Evolutionary conservation across 495 filamentous ascomycete species (phyloP), one percentile per base, ranked within the genome.

Genomic region (Talaromyces thailandensis): DNA sequence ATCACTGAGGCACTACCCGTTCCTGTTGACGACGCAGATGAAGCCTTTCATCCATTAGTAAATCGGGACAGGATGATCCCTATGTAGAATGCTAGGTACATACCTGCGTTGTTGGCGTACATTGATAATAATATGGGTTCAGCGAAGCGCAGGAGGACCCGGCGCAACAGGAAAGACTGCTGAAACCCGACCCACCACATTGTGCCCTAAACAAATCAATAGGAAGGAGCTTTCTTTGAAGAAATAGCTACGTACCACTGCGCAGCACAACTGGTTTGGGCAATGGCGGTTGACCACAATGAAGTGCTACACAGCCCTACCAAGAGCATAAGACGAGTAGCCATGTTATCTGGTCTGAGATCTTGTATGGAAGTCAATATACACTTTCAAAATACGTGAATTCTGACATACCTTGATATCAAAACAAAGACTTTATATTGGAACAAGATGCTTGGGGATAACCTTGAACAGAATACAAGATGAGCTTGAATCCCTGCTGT

Each of bases 91-190:
- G 26, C 11, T 14, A 3, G 2, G 21, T 32, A 25, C 53, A 32
- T 56, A 56, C 53, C 28, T 56, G 53, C 5, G 11, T 32, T 56
- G 53, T 56, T 56, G 53, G 53, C 6, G 53, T 56, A 14, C 53
- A 56, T 32, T 56, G 53, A 56, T 16, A 56, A 12, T 56, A 56
- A 12, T 31, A 56, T 32, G 53, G 23, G 25, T 56, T 56, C 4
- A 56, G 53, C 24, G 12, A 4, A 5, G 28, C 26, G 26, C 53
- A 56, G n/a, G 29, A 16, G 12, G 53, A 29, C 14, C 53, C 53
- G n/a, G 32, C 26, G 18, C 53, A 56, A 24, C 53, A 56, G 28
- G 25, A 31, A 1, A n/a, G 26, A 32, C 53, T n/a, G 28, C 53
- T 35, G 53, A 31, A 56, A n/a, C n/a, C n/a, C 11, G 14, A n/a